Conservation (phyloP, 805 yeast genomes). For the Candida peoriensis region DNA sequence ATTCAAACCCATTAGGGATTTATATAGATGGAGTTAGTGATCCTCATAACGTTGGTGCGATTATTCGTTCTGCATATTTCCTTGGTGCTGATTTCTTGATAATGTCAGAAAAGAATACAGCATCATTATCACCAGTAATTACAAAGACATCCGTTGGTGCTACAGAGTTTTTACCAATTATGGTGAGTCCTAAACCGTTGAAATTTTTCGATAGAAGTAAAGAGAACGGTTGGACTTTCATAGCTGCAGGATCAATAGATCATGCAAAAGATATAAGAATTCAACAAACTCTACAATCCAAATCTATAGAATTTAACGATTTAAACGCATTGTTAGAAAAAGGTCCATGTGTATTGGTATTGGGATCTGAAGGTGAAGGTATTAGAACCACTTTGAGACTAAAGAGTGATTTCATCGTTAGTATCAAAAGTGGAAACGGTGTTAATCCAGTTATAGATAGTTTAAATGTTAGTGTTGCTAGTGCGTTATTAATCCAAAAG, state of each 20-base stretch:
- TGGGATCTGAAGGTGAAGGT: constrained; percentile 87
- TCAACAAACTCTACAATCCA: constrained; percentile 24
- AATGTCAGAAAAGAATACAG: constrained; percentile 63
- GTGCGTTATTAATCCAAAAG: constrained; percentile 55
- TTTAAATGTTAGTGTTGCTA: constrained; percentile 85
- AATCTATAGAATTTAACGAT: constrained; percentile 35
- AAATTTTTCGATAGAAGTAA: constrained; percentile 53
- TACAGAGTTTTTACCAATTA: constrained; percentile 64
- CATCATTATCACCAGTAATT: constrained; percentile 72
- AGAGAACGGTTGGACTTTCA: constrained; percentile 60
- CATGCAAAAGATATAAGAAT: constrained; percentile 29
- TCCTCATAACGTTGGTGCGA: constrained; percentile 85
- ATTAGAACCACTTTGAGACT: constrained; percentile 60
- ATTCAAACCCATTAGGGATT: constrained; percentile 58
- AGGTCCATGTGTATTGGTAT: constrained; percentile 62
- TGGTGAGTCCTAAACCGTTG: constrained; percentile 51
- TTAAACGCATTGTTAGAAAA: constrained; percentile 38
- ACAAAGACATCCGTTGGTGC: constrained; percentile 85
- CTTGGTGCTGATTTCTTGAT: constrained; percentile 79
- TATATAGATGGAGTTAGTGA: constrained; percentile 78
- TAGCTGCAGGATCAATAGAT: constrained; percentile 49
- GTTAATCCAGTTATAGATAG: constrained; percentile 55
- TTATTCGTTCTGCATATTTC: constrained; percentile 72
- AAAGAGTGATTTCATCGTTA: constrained; percentile 45
- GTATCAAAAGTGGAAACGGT: constrained; percentile 28